Evolutionary conservation across 2,329 filamentous ascomycete species (phyloP).

Genomic region (Anisogramma anomala): DNA sequence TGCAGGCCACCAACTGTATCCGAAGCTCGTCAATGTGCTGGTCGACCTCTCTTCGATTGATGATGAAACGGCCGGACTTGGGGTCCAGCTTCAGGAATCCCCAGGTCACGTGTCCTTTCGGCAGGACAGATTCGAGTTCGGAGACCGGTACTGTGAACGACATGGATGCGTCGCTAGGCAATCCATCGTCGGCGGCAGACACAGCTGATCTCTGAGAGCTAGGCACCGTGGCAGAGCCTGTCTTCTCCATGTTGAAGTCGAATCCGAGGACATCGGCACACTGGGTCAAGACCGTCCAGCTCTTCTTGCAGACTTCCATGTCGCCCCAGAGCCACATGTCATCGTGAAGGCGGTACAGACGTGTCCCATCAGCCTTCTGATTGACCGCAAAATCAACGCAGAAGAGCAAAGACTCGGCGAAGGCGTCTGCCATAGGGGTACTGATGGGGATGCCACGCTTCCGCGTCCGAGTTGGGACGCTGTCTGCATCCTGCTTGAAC

Average conservation of each 20-base stretch:
- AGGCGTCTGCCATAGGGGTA: slow-evolving; percentile 41
- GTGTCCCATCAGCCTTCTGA: slow-evolving; percentile 36
- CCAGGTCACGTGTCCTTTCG: slow-evolving; percentile 43
- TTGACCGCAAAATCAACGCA: slow-evolving; percentile 53
- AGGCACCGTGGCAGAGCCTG: slow-evolving; percentile 35
- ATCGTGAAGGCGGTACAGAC: slow-evolving; percentile 49
- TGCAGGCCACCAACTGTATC: slow-evolving; percentile 40
- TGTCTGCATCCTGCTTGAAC: slow-evolving; percentile 38
- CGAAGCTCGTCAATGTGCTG: slow-evolving; percentile 45
- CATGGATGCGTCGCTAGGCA: background rate
- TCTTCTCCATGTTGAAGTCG: slow-evolving; percentile 45
- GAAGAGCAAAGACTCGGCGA: slow-evolving; percentile 48
- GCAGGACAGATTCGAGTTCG: slow-evolving; percentile 24
- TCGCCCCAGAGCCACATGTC: slow-evolving; percentile 55
- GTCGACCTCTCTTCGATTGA: slow-evolving; percentile 43
- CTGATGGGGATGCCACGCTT: slow-evolving; percentile 44
- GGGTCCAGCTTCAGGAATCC: slow-evolving; percentile 45
- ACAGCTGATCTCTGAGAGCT: background rate
- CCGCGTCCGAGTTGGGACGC: slow-evolving; percentile 29
- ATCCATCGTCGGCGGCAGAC: background rate
- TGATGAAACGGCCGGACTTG: slow-evolving; percentile 36
- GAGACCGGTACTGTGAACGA: background rate
- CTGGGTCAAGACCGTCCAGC: slow-evolving; percentile 39
- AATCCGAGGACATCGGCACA: slow-evolving; percentile 43
- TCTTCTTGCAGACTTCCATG: slow-evolving; percentile 33